Base-by-base conservation (phyloP, 129 eudicot species). In the Artemisia tridentata region DNA sequence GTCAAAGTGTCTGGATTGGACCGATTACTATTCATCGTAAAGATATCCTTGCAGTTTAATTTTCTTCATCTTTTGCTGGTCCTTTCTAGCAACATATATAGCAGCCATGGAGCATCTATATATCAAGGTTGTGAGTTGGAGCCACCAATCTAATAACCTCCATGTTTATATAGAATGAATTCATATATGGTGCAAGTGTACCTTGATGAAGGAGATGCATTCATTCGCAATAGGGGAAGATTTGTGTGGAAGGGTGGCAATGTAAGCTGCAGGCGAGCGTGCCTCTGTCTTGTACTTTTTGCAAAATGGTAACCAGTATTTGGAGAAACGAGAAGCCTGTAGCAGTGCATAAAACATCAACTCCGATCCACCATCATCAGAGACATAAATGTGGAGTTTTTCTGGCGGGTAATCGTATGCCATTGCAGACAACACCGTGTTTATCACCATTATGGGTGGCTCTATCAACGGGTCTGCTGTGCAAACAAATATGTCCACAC, bases 381-480 rank as follows among this genome's bases (percentile, higher is more conserved):
- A 80, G 53, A 80, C 45, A 48, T 68, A 80, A 5, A 75, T 27
- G 61, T 43, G 48, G 49, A 80, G 67, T 43, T 75, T 80, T 41
- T 80, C 73, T 12, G 76, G 53, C 46, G 84, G 84, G 67, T 80
- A 80, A 75, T 80, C 56, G 25, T 80, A 80, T 8, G 80, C 81
- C 77, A 71, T 78, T 66, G 54, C 66, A 3, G 77, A 78, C 29
- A 78, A 71, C 49, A 78, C 77, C 4, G 84, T 80, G 77, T 80
- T 80, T 63, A 69, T 61, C 75, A 80, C 84, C 80, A 80, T 74
- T 3, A 80, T 11, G 15, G 84, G 84, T 54, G 84, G 84, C n/a
- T 80, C 80, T 55, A 74, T 41, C 20, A 41, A 29, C 3, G 80
- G 68, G 38, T 75, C 80, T 17, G 84, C 84, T 2, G 77, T 75